Conservation (phyloP, 805 yeast species). For the Ogataea parapolymorpha region DNA sequence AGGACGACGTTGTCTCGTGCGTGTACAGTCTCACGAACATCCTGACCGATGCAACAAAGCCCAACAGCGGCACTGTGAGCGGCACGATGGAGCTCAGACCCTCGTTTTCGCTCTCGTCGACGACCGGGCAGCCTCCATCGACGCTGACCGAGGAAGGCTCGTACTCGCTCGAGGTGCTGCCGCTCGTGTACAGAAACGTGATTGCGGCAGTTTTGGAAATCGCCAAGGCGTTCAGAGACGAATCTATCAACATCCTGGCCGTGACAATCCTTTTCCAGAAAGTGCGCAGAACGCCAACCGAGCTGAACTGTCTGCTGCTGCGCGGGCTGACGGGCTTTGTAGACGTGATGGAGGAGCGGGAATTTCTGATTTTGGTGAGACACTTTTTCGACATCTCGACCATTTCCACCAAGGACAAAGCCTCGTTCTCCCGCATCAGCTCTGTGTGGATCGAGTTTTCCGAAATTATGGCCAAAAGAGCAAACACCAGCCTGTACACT, state of each 20-base stretch:
- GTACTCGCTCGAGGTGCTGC: slow-evolving; percentile 23
- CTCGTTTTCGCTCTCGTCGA: slow-evolving; percentile 11
- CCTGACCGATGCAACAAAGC: slow-evolving; percentile 40
- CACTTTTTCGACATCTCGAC: slow-evolving; percentile 50
- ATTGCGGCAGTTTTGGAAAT: slow-evolving; percentile 65
- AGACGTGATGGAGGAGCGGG: slow-evolving; percentile 57
- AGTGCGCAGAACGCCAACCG: slow-evolving; percentile 44
- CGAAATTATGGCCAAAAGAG: slow-evolving; percentile 28
- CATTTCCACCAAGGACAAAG: slow-evolving; percentile 41
- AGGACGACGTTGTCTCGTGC: slow-evolving; percentile 79
- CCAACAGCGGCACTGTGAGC: slow-evolving; percentile 13
- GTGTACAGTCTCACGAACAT: slow-evolving; percentile 80
- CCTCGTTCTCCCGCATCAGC: slow-evolving; percentile 39
- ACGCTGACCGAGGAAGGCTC: slow-evolving; percentile 19
- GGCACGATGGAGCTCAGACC: slow-evolving; percentile 26
- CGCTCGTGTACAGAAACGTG: slow-evolving; percentile 56
- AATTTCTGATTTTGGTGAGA: slow-evolving; percentile 60
- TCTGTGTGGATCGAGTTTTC: slow-evolving; percentile 50
- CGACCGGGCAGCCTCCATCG: slow-evolving; percentile 11
- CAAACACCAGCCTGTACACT: slow-evolving; percentile 45
- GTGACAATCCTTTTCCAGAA: slow-evolving; percentile 83
- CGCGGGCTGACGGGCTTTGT: slow-evolving; percentile 64
- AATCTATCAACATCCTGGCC: slow-evolving; percentile 70
- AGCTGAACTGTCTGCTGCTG: slow-evolving; percentile 53
- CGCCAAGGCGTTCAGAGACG: slow-evolving; percentile 63